Evolutionary conservation across 176 grass and related monocot genomes (phyloP).

Genomic region (Tillandsia leiboldiana): DNA sequence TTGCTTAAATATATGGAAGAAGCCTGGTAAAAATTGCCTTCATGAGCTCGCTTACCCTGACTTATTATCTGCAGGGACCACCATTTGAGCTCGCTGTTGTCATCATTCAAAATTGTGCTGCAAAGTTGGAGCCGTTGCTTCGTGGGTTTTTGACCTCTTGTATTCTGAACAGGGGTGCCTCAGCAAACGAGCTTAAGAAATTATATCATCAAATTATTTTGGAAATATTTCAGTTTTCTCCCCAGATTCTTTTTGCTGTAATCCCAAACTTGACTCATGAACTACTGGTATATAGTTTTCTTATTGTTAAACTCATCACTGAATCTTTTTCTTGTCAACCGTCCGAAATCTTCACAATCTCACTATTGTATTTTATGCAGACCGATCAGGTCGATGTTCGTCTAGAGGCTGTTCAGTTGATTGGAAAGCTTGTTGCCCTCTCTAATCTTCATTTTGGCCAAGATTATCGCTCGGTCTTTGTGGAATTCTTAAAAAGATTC

Average conservation of each 20-base stretch:
- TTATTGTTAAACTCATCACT: not conserved
- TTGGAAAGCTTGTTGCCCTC: conserved; percentile 69
- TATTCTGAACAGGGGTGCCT: conserved; percentile 46
- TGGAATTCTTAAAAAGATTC: conserved; percentile 80
- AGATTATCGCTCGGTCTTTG: conserved; percentile 58
- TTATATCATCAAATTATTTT: conserved; percentile 69
- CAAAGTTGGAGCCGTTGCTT: conserved; percentile 59
- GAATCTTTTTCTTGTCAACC: not conserved
- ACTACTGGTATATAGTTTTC: conserved; percentile 50
- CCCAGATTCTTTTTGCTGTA: conserved; percentile 58
- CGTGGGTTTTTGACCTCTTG: conserved; percentile 49
- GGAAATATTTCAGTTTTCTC: conserved; percentile 79
- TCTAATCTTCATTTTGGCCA: conserved; percentile 76
- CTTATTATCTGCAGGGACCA: conserved; percentile 43
- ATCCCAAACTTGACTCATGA: conserved; percentile 79
- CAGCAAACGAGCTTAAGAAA: conserved; percentile 38
- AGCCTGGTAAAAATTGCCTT: not conserved
- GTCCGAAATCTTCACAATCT: not conserved
- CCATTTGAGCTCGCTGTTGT: conserved; percentile 59
- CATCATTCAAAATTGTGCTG: conserved; percentile 46
- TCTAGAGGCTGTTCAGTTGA: conserved; percentile 58
- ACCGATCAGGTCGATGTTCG: conserved; percentile 61
- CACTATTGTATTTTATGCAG: conserved; percentile 25
- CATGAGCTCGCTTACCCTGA: not conserved
- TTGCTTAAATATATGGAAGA: not conserved